These are phyloP conservation scores for Rhytidiadelphus loreus DNA, from an alignment of 225 moss, liverwort and hornwort genomes.

Conservation along the genomic window DNA sequence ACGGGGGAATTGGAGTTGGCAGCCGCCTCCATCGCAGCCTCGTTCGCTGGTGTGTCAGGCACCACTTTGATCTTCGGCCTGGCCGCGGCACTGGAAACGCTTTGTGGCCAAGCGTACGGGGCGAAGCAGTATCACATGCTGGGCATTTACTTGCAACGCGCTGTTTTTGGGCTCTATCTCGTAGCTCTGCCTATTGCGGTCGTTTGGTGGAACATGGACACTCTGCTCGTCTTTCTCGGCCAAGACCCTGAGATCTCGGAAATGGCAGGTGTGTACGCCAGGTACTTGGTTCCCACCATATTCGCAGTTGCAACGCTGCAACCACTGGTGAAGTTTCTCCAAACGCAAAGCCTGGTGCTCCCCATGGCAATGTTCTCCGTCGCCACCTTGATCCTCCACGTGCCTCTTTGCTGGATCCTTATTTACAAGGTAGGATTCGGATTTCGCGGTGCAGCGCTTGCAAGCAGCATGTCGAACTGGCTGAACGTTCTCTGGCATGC, in stretches of 20 bases:
- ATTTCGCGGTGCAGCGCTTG: conserved; percentile 52
- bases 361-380: conserved; percentile 48
- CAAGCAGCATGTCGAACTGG: conserved; percentile 42
- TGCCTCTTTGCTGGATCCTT: conserved; percentile 49
- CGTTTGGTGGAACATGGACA: conserved; percentile 41
- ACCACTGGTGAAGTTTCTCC: conserved; percentile 57
- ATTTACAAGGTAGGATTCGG: conserved; percentile 45
- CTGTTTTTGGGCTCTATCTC: conserved; percentile 16
- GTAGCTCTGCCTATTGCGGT: conserved; percentile 19
- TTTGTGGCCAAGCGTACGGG: conserved; percentile 70
- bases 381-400: conserved; percentile 29
- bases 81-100: conserved; percentile 47
- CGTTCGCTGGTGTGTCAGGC: conserved; percentile 36
- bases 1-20: conserved; percentile 54
- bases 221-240: conserved; percentile 24
- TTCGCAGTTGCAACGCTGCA: conserved; percentile 41
- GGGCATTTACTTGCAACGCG: conserved; percentile 60
- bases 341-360: conserved; percentile 50
- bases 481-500: conserved; percentile 31
- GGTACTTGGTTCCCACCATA: conserved; percentile 38
- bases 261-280: conserved; percentile 38
- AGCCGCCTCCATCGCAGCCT: conserved; percentile 42
- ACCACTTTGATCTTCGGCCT: conserved; percentile 38
- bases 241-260: conserved; percentile 54
- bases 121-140: conserved; percentile 56